These are phyloP conservation scores for Adiantum capillusveneris DNA, from an alignment of 75 land plant species.

Conservation along the genomic window DNA sequence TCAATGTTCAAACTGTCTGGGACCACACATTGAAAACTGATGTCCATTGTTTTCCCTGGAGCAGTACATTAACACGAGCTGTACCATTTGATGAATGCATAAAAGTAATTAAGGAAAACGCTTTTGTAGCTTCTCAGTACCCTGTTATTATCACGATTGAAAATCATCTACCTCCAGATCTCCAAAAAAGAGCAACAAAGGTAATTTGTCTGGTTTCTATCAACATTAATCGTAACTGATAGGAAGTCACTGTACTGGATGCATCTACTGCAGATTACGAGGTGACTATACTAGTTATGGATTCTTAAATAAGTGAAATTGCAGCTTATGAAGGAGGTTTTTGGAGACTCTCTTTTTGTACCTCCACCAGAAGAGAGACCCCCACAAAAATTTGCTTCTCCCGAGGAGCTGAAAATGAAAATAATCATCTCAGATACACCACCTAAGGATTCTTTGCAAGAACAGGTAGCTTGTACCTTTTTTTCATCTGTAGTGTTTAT, in stretches of 20 bases:
- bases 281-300: neutral
- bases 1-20: no score
- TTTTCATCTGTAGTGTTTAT: no score
- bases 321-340: slow-evolving; percentile 17
- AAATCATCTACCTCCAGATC: slow-evolving; percentile 16
- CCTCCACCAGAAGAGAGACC: slow-evolving; percentile 17
- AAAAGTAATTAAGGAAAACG: slow-evolving; percentile 28
- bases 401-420: slow-evolving; percentile 21
- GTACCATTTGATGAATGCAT: slow-evolving; percentile 21
- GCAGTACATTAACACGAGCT: slow-evolving; percentile 26
- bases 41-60: no score
- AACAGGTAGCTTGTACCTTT: slow-evolving; percentile 17
- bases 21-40: no score
- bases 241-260: no score
- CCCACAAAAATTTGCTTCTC: slow-evolving; percentile 25
- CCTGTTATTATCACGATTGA: slow-evolving; percentile 36
- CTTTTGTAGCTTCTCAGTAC: slow-evolving; percentile 27
- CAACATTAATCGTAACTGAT: no score
- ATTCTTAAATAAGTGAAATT: neutral
- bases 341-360: slow-evolving; percentile 20
- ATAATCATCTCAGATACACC: slow-evolving; percentile 36
- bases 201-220: slow-evolving; percentile 1
- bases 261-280: neutral
- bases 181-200: slow-evolving; percentile 22
- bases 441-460: slow-evolving; percentile 18